Conservation (phyloP, 306 rosid species). For the Rosa lucieae region DNA sequence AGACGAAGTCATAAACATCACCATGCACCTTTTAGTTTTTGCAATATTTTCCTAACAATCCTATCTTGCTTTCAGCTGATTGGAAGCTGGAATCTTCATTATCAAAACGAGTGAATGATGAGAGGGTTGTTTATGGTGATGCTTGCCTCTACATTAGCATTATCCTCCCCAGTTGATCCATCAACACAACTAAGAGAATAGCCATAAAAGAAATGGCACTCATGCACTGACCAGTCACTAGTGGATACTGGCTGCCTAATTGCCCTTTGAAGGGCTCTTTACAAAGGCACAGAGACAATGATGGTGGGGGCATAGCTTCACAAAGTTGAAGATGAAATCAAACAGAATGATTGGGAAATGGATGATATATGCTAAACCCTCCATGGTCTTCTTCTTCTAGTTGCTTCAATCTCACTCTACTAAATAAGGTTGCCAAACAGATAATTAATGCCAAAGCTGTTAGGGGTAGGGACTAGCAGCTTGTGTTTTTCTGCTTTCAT, state of each 20-base stretch:
- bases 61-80: background rate
- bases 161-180: background rate
- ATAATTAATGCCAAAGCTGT: background rate
- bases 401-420: slow-evolving; percentile 8
- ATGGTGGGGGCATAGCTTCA: slow-evolving; percentile 3
- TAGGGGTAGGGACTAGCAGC: slow-evolving; percentile 1
- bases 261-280: background rate
- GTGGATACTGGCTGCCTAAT: slow-evolving; percentile 9
- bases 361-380: background rate
- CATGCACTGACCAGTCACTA: background rate
- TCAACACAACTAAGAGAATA: background rate
- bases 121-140: background rate
- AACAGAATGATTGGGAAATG: background rate
- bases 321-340: slow-evolving; percentile 2
- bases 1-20: background rate
- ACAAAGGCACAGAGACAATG: background rate
- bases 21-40: background rate
- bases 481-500: slow-evolving; percentile 8
- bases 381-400: background rate
- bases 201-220: slow-evolving; percentile 1
- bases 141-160: background rate
- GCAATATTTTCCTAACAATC: background rate
- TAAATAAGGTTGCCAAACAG: background rate
- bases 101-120: background rate
- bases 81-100: slow-evolving; percentile 13